phyloP scores from a whole-genome alignment of 1,284 basidiomycete species.

The Baeospora myosura region DNA sequence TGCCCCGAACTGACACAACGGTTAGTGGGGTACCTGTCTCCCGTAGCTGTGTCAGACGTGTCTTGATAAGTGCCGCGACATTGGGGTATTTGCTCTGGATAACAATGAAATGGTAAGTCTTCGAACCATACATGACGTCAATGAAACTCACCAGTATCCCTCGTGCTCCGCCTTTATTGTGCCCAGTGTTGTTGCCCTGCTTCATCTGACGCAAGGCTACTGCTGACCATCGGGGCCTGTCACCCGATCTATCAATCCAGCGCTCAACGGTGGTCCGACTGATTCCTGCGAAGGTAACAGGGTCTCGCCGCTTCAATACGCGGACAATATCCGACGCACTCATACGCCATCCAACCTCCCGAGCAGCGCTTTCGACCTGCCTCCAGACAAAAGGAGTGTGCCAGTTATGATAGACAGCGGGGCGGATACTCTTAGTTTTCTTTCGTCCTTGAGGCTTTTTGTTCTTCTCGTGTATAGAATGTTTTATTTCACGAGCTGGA shows the following conservation, averaged over 20 bases:
- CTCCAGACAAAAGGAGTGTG: neutral
- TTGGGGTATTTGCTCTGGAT: neutral
- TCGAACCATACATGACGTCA: neutral
- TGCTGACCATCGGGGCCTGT: conserved; percentile 1
- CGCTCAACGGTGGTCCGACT: neutral
- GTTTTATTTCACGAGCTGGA: neutral
- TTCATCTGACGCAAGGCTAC: neutral
- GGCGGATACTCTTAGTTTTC: neutral
- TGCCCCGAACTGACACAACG: conserved; percentile 1
- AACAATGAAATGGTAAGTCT: neutral
- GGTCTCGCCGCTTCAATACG: neutral
- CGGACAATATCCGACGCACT: conserved; percentile 2
- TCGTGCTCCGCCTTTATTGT: neutral
- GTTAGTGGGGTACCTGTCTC: neutral
- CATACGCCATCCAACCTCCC: neutral
- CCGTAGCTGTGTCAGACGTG: neutral
- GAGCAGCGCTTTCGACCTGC: neutral
- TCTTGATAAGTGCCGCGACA: neutral
- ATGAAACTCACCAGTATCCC: conserved; percentile 3
- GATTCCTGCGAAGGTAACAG: neutral
- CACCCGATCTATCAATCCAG: conserved; percentile 6
- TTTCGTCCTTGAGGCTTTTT: too few relatives aligned
- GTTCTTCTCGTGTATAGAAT: neutral
- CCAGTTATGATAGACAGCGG: conserved; percentile 6
- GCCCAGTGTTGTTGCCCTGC: neutral